Conservation (phyloP, 768 basidiomycete species). For the Lyophyllum semitale region DNA sequence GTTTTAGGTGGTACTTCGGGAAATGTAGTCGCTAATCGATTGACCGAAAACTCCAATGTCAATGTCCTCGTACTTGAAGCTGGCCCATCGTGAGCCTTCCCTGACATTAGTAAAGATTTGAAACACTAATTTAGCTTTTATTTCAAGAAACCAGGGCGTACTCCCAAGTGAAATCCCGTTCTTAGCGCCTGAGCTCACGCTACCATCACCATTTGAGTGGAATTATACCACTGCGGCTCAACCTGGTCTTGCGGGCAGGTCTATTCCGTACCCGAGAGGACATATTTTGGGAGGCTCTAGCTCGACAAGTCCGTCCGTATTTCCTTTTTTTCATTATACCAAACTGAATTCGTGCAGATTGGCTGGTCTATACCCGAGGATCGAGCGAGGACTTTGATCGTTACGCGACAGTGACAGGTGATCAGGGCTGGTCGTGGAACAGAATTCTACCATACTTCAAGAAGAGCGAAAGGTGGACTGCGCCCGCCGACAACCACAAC, state of each 20-base stretch:
- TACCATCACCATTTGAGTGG: conserved; percentile 21
- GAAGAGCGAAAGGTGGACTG: conserved; percentile 28
- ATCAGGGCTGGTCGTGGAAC: conserved; percentile 32
- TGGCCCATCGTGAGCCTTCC: conserved; percentile 19
- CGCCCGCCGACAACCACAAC: conserved; percentile 28
- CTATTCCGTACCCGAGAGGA: conserved; percentile 23
- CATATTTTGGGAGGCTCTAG: conserved; percentile 26
- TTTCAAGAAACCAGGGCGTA: conserved; percentile 13
- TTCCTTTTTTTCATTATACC: background rate
- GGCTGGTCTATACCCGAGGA: conserved; percentile 26
- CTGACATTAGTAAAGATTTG: background rate
- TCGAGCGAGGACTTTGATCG: conserved; percentile 31
- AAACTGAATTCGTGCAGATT: conserved; percentile 1
- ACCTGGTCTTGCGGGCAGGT: conserved; percentile 16
- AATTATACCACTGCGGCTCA: conserved; percentile 28
- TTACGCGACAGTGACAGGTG: conserved; percentile 26
- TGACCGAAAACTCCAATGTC: conserved; percentile 19
- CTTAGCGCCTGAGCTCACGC: conserved; percentile 6
- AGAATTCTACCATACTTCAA: conserved; percentile 22
- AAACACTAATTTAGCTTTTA: background rate
- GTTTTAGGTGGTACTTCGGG: conserved; percentile 13
- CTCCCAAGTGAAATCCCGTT: conserved; percentile 16
- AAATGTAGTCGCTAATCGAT: conserved; percentile 22
- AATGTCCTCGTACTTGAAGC: conserved; percentile 27
- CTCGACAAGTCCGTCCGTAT: conserved; percentile 18